Evolutionary conservation across 1,284 basidiomycete genomes (phyloP).

Genomic region (Porodaedalea pini): DNA sequence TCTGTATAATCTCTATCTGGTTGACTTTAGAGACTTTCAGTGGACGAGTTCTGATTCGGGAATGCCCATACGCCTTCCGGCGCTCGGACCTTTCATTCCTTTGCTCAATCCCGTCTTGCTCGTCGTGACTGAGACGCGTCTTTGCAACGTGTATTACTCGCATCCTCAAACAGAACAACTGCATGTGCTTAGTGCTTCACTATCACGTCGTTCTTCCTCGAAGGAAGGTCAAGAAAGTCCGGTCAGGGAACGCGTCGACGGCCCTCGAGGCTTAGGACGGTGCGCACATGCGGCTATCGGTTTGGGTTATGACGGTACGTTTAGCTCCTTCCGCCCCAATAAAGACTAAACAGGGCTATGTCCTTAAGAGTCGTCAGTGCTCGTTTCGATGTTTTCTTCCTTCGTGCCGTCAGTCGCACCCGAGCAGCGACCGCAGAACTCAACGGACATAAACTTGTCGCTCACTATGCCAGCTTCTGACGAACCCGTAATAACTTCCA

Average conservation of each 20-base stretch:
- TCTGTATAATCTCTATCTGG: not conserved
- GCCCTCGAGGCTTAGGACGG: constrained; percentile 41
- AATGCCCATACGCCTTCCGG: constrained; percentile 30
- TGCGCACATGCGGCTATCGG: constrained; percentile 64
- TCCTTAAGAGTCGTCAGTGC: constrained; percentile 50
- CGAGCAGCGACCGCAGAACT: constrained; percentile 30
- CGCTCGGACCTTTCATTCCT: constrained; percentile 30
- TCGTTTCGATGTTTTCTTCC: constrained; percentile 63
- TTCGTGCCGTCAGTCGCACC: constrained; percentile 36
- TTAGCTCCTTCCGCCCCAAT: not conserved
- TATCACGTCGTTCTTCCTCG: constrained; percentile 11
- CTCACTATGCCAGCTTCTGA: constrained; percentile 30
- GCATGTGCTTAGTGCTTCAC: constrained; percentile 23
- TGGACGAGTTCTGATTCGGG: constrained; percentile 32
- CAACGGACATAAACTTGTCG: constrained; percentile 45
- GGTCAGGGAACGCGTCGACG: constrained; percentile 31
- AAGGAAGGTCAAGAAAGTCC: constrained; percentile 13
- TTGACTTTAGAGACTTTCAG: constrained; percentile 23
- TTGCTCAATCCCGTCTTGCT: constrained; percentile 28
- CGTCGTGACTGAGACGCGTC: constrained; percentile 33
- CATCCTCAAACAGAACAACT: constrained; percentile 23
- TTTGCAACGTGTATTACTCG: constrained; percentile 27
- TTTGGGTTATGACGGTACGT: constrained; percentile 57
- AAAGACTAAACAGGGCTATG: constrained; percentile 8
- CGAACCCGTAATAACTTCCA: constrained; percentile 35